Conservation (phyloP, 1,139 yeast species). For the Eremothecium cymbalariae region DNA sequence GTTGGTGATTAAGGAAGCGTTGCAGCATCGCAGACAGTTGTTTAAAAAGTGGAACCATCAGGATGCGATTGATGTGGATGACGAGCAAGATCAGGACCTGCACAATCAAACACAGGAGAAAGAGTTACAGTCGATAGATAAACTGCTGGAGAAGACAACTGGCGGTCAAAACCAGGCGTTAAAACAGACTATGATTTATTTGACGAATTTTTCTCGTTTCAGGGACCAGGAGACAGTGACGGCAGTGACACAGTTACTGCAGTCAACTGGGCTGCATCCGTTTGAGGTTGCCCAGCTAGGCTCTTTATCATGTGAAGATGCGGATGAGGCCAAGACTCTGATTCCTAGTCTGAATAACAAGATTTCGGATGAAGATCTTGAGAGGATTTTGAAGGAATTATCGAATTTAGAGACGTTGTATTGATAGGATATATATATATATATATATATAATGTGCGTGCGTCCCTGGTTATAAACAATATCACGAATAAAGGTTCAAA, state of each 20-base stretch:
- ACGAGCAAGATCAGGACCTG: conserved; percentile 29
- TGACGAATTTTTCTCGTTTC: conserved; percentile 80
- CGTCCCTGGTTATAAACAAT: not conserved
- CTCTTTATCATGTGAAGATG: conserved; percentile 89
- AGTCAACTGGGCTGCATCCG: conserved; percentile 78
- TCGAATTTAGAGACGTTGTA: conserved; percentile 52
- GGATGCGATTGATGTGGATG: conserved; percentile 35
- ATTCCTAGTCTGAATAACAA: conserved; percentile 79
- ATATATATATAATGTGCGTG: too few species aligned
- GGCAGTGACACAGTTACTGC: conserved; percentile 82
- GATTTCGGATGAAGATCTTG: conserved; percentile 80
- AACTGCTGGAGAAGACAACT: conserved; percentile 32
- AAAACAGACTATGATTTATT: conserved; percentile 84
- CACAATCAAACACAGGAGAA: conserved; percentile 33
- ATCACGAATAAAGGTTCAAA: not conserved
- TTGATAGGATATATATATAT: conserved; percentile 12
- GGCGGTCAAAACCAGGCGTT: conserved; percentile 67
- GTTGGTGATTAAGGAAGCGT: conserved; percentile 79
- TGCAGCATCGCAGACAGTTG: conserved; percentile 64
- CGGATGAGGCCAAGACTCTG: conserved; percentile 93
- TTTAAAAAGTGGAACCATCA: conserved; percentile 29
- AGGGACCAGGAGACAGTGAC: conserved; percentile 87
- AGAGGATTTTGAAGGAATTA: conserved; percentile 77
- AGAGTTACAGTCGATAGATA: conserved; percentile 31
- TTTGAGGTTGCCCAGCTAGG: conserved; percentile 95